Evolutionary conservation across 2,329 filamentous ascomycete species (phyloP).

Genomic region (Chrysoporthe austroafricana): DNA sequence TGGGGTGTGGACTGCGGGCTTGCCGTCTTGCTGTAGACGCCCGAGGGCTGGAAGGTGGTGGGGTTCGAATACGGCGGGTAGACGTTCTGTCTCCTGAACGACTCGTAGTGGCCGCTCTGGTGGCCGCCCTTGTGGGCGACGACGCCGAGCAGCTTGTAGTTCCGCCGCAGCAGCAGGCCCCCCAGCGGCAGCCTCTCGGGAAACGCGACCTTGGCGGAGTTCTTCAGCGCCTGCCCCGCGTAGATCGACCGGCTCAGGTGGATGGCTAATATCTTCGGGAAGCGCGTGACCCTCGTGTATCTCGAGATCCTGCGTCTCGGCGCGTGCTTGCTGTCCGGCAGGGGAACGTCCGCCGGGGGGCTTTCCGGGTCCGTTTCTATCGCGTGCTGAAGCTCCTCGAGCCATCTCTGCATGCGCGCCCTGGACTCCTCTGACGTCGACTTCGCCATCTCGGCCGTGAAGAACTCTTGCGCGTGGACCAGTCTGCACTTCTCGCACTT

Average conservation of each 20-base stretch:
- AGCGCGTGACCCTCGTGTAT: slow-evolving; percentile 82
- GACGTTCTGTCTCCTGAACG: slow-evolving; percentile 84
- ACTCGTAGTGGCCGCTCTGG: slow-evolving; percentile 96
- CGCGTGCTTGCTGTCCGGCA: slow-evolving; percentile 75
- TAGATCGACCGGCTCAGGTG: slow-evolving; percentile 95
- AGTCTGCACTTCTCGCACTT: slow-evolving; percentile 92
- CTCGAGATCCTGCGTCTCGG: slow-evolving; percentile 85
- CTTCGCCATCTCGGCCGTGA: slow-evolving; percentile 62
- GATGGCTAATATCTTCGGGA: slow-evolving; percentile 88
- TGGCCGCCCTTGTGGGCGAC: slow-evolving; percentile 96
- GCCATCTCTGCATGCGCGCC: slow-evolving; percentile 57
- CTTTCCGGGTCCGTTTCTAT: slow-evolving; percentile 83
- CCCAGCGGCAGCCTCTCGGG: slow-evolving; percentile 86
- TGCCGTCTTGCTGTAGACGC: slow-evolving; percentile 69
- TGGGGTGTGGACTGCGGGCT: slow-evolving; percentile 56
- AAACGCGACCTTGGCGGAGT: slow-evolving; percentile 91
- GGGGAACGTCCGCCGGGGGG: slow-evolving; percentile 69
- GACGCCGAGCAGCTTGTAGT: slow-evolving; percentile 82
- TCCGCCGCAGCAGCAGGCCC: slow-evolving; percentile 74
- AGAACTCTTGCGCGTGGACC: slow-evolving; percentile 72
- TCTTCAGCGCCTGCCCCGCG: slow-evolving; percentile 80
- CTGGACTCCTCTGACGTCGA: slow-evolving; percentile 57
- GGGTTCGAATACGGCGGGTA: slow-evolving; percentile 82
- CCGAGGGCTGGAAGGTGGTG: slow-evolving; percentile 75
- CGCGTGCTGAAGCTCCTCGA: slow-evolving; percentile 68